A percentile compares a stretch with the other conserved stretches of the same genome.
Evolutionary conservation across 768 basidiomycete genomes (phyloP).

Genomic region (Leccinellum albellum): DNA sequence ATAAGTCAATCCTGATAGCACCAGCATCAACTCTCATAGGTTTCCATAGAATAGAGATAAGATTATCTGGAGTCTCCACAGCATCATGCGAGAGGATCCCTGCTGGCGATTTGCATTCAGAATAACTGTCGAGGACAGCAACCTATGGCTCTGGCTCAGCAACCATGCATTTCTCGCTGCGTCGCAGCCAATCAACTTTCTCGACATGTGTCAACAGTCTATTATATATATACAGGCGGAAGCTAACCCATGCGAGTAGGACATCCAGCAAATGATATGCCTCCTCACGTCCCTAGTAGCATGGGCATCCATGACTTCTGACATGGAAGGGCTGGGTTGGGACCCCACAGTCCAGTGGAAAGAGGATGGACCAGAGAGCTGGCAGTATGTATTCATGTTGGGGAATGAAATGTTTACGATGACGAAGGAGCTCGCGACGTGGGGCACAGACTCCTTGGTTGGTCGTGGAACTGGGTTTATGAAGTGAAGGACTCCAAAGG

Average conservation of each 20-base stretch:
- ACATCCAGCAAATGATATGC: not conserved
- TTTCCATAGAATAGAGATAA: constrained; percentile 12
- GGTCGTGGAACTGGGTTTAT: constrained; percentile 4
- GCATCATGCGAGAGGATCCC: not conserved
- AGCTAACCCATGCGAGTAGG: too few species aligned
- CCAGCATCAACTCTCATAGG: not conserved
- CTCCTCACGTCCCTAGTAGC: too few species aligned
- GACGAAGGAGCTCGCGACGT: not conserved
- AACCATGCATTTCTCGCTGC: not conserved
- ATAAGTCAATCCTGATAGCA: not conserved
- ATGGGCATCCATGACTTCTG: too few species aligned
- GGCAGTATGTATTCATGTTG: not conserved
- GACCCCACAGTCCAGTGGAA: constrained; percentile 5
- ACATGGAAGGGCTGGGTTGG: constrained; percentile 3
- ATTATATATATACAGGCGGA: not conserved
- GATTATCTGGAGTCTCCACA: constrained; percentile 25
- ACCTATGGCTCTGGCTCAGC: constrained; percentile 27
- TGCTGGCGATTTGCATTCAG: not conserved
- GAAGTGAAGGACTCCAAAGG: not conserved
- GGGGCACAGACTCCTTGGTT: not conserved
- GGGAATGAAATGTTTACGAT: not conserved
- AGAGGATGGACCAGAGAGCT: too few species aligned
- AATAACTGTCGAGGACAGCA: not conserved
- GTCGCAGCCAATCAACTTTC: not conserved
- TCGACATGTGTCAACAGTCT: not conserved